Base-by-base conservation (phyloP, 352 stramenopile species). In the Thalassiosira hispida region DNA sequence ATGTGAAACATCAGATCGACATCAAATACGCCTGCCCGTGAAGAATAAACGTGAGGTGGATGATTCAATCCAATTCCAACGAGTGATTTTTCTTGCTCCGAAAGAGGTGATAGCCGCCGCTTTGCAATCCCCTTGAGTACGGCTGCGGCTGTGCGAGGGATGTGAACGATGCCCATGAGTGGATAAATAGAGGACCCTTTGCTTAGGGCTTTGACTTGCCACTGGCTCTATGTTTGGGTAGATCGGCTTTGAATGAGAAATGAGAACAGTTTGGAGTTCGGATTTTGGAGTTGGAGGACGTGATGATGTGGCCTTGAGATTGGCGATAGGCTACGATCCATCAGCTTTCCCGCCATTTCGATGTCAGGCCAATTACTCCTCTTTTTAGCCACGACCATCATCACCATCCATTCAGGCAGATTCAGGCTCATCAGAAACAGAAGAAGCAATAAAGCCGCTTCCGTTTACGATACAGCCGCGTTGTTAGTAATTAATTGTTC, bases 1-100 rank as follows among this genome's bases (percentile, higher is more conserved):
- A 91, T 80, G 42, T 92, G 86, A 46, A 73, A 69, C 56, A 90
- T 60, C 6, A 84, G 71, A 61, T 92, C 86, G 0, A 88, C 57
- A 63, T 92, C 86, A 70, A 90, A 88, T 31, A 91, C n/a, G 16
- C 81, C 81, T 14, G 65, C 79, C 16, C 74, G 62, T 16, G 70
- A 74, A 31, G 55, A 81, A 52, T 85, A 89, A 38, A 82, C 56
- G 56, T 87, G 65, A 31, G 68, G 60, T 16, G 64, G 56, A n/a
- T 85, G 64, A 20, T 80, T 56, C 0, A 29, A 55, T 23, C 77
- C 71, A 40, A 81, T 55, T 27, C 78, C 78, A 16, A 80, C 42
- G 14, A 79, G 46, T 40, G 62, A 56, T 72, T 72, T 73, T 42
- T 74, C 63, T 1, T 47, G 29, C 11, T 79, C 66, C 18, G 57